These are phyloP conservation scores for Penicillium sp. DNA, from an alignment of 2,329 filamentous ascomycete species.

Conservation along the genomic window DNA sequence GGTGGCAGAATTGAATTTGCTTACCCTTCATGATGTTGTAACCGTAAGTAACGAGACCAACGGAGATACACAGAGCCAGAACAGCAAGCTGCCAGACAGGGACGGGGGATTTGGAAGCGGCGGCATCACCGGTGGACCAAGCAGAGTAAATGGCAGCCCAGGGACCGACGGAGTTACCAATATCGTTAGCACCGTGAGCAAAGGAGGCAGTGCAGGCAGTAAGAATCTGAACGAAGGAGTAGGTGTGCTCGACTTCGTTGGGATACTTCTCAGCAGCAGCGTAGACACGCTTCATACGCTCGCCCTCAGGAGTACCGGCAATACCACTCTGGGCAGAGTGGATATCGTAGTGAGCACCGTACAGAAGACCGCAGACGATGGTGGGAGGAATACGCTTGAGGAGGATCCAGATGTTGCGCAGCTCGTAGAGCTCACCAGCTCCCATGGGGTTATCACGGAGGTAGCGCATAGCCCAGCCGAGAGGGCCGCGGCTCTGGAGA, in stretches of 20 bases:
- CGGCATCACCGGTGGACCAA: slow-evolving; percentile 64
- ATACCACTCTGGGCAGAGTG: slow-evolving; percentile 73
- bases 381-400: slow-evolving; percentile 68
- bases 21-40: slow-evolving; percentile 82
- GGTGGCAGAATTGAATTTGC: slow-evolving; percentile 16
- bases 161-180: slow-evolving; percentile 68
- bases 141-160: slow-evolving; percentile 71
- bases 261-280: slow-evolving; percentile 63
- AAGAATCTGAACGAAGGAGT: slow-evolving; percentile 56
- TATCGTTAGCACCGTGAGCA: slow-evolving; percentile 73
- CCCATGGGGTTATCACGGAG: slow-evolving; percentile 74
- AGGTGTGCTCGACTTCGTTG: slow-evolving; percentile 67
- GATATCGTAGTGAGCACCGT: slow-evolving; percentile 80
- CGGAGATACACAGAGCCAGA: slow-evolving; percentile 61
- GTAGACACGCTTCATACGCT: slow-evolving; percentile 70
- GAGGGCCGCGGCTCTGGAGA: slow-evolving; percentile 60
- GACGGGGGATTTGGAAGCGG: slow-evolving; percentile 63
- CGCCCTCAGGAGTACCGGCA: slow-evolving; percentile 69
- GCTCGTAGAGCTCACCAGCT: slow-evolving; percentile 71
- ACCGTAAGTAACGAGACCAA: slow-evolving; percentile 72
- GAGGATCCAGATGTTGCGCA: slow-evolving; percentile 65
- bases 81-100: slow-evolving; percentile 77
- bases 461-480: slow-evolving; percentile 81
- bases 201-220: slow-evolving; percentile 54
- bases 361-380: slow-evolving; percentile 63